A percentile compares a stretch with the other conserved stretches of the same genome.
These are phyloP conservation scores for Chlorella sp. DNA, from an alignment of 139 green algal genomes.

Conservation along the genomic window DNA sequence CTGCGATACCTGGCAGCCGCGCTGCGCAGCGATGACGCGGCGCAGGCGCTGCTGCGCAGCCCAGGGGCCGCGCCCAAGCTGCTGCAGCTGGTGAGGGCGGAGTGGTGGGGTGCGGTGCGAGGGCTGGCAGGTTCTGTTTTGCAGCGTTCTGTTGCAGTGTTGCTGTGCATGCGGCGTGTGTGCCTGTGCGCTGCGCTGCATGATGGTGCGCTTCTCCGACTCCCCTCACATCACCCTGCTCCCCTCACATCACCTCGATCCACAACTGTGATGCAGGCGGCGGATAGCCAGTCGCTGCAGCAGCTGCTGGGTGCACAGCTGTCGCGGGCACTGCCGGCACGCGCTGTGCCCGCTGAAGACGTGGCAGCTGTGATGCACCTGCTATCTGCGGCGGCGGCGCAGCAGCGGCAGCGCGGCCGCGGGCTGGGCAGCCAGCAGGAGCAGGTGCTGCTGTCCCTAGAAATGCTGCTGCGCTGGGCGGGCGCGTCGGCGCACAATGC, in stretches of 20 bases:
- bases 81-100: background rate
- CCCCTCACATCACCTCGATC: too few species aligned
- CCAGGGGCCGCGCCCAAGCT: constrained; percentile 6
- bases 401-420: background rate
- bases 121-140: background rate
- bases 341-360: background rate
- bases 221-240: too few species aligned
- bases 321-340: background rate
- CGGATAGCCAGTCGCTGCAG: background rate
- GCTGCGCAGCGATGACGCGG: constrained; percentile 13
- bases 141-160: too few species aligned
- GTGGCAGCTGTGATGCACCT: background rate
- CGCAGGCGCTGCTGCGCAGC: constrained; percentile 18
- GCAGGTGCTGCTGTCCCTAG: constrained; percentile 29
- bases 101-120: background rate
- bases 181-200: too few species aligned
- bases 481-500: constrained; percentile 47
- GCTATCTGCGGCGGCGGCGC: background rate
- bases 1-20: constrained; percentile 1
- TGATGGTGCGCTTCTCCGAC: too few species aligned
- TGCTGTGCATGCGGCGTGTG: too few species aligned
- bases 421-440: background rate
- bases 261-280: background rate
- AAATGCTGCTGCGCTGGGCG: constrained; percentile 50
- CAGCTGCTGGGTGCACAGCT: background rate